These are phyloP conservation scores for Pseudogymnoascus destructans DNA, from an alignment of 2,329 filamentous ascomycete species.

Conservation along the genomic window DNA sequence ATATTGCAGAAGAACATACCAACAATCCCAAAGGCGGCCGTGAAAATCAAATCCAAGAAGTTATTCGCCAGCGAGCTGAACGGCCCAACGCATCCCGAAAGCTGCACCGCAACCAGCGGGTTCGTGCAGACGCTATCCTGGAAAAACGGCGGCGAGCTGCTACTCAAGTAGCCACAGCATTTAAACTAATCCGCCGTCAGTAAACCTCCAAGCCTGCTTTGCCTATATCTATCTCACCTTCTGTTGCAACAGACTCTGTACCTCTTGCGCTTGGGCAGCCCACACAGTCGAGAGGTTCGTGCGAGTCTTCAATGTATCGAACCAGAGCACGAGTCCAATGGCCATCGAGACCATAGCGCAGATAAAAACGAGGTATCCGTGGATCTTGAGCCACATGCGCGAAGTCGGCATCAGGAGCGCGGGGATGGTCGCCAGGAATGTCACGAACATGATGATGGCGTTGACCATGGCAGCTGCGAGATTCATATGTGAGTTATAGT, in stretches of 20 bases:
- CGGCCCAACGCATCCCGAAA: conserved; percentile 54
- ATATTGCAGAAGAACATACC: conserved; percentile 31
- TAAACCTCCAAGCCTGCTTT: neutral
- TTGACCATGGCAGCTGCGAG: conserved; percentile 54
- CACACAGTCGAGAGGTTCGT: conserved; percentile 49
- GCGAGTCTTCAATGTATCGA: conserved; percentile 57
- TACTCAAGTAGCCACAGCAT: conserved; percentile 71
- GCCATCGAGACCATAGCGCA: conserved; percentile 51
- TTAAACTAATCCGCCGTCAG: conserved; percentile 41
- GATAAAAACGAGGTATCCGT: conserved; percentile 50
- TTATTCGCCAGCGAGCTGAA: conserved; percentile 57
- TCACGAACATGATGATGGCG: conserved; percentile 55
- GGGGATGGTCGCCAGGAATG: conserved; percentile 57
- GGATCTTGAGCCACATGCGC: conserved; percentile 56
- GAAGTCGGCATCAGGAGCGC: conserved; percentile 54
- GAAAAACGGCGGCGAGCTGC: conserved; percentile 57
- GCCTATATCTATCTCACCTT: conserved; percentile 29
- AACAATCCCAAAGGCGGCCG: conserved; percentile 66
- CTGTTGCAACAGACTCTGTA: conserved; percentile 59
- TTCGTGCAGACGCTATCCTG: conserved; percentile 55
- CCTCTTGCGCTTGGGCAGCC: conserved; percentile 38
- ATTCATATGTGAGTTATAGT: neutral
- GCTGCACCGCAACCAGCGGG: conserved; percentile 55
- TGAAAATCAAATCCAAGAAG: conserved; percentile 66
- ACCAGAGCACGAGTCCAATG: conserved; percentile 57